phyloP scores from a whole-genome alignment of 1,284 basidiomycete species.

The Ganoderma boninense region DNA sequence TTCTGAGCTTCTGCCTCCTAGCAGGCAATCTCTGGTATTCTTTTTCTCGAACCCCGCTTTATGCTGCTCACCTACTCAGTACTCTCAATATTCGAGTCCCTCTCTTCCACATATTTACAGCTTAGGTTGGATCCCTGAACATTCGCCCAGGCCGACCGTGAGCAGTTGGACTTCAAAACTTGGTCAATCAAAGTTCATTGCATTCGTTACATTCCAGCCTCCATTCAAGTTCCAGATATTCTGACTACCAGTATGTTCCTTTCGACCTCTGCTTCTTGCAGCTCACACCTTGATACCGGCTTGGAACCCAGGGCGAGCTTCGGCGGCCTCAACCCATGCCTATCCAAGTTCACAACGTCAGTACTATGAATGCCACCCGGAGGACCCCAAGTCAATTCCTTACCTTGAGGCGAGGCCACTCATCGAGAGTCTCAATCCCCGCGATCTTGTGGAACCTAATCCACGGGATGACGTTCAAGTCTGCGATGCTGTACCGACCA shows the following conservation, averaged over 20 bases:
- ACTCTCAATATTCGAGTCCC: background rate
- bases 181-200: too few relatives aligned
- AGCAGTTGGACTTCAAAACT: too few relatives aligned
- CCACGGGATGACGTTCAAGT: conserved; percentile 69
- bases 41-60: background rate
- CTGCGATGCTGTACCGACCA: conserved; percentile 74
- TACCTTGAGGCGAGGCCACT: conserved; percentile 45
- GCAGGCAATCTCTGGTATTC: conserved; percentile 9
- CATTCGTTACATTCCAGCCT: too few relatives aligned
- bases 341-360: conserved; percentile 3
- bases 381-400: background rate
- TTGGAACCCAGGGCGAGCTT: conserved; percentile 36
- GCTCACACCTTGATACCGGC: conserved; percentile 35
- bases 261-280: background rate
- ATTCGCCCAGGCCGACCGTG: too few relatives aligned
- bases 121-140: too few relatives aligned
- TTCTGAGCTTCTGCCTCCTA: conserved; percentile 35
- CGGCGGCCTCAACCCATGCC: conserved; percentile 38
- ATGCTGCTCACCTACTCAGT: too few relatives aligned
- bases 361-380: background rate
- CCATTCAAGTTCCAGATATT: too few relatives aligned
- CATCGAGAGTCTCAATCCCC: conserved; percentile 58
- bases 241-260: too few relatives aligned
- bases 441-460: conserved; percentile 52
- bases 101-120: too few relatives aligned